Conservation (phyloP, 2,329 filamentous ascomycete species). For the Sordariomycetes sp. region DNA sequence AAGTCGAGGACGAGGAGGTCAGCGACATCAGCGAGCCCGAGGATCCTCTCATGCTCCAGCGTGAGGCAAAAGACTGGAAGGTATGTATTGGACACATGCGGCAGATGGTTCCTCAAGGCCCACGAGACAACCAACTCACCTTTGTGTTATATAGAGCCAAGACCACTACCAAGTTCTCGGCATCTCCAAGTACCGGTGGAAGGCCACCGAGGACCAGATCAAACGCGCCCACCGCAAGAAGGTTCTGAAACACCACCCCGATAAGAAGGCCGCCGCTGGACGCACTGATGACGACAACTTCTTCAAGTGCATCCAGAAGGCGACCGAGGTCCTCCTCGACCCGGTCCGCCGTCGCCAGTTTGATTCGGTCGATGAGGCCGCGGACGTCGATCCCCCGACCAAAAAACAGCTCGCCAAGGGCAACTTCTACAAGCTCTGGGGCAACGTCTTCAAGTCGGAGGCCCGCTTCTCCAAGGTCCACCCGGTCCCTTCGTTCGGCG, state of each 20-base stretch:
- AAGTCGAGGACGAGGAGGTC: slow-evolving; percentile 80
- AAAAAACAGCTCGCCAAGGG: slow-evolving; percentile 82
- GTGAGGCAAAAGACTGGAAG: slow-evolving; percentile 99
- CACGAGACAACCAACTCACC: background rate
- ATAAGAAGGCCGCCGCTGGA: slow-evolving; percentile 93
- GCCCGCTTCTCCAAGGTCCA: slow-evolving; percentile 83
- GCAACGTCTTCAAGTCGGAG: slow-evolving; percentile 80
- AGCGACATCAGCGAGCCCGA: slow-evolving; percentile 90
- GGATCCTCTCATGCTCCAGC: slow-evolving; percentile 80
- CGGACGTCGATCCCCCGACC: slow-evolving; percentile 79
- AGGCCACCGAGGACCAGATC: slow-evolving; percentile 94
- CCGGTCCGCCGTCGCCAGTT: slow-evolving; percentile 87
- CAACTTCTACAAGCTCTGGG: slow-evolving; percentile 94
- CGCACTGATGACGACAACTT: slow-evolving; percentile 88
- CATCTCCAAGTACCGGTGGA: slow-evolving; percentile 80
- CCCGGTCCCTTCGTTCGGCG: slow-evolving; percentile 76
- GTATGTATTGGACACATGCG: slow-evolving; percentile 33
- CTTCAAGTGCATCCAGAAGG: slow-evolving; percentile 99
- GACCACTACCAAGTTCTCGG: slow-evolving; percentile 97
- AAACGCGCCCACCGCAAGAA: slow-evolving; percentile 99
- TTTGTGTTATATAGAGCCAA: slow-evolving; percentile 54
- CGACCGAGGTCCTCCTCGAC: slow-evolving; percentile 84
- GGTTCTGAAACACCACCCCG: slow-evolving; percentile 96
- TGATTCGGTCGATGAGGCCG: slow-evolving; percentile 90
- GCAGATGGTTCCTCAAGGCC: background rate